Conservation (phyloP, 306 rosid genomes). For the Arachis hypogaea region DNA sequence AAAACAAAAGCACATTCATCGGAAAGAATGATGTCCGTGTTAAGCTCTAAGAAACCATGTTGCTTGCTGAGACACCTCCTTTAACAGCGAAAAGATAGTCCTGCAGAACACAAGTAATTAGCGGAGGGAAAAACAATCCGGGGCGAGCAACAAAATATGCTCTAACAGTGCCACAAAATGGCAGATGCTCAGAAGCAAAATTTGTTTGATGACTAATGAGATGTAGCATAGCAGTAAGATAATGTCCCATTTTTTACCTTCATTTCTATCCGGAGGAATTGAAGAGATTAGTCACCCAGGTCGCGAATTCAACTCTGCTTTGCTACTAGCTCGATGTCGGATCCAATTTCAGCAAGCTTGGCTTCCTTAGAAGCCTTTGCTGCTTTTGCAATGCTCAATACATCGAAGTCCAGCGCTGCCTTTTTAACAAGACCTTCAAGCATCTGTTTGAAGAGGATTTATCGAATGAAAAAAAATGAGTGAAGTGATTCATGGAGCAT, state of each 20-base stretch:
- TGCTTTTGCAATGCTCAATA: conserved; percentile 69
- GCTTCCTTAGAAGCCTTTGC: conserved; percentile 73
- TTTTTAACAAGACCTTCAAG: conserved; percentile 72
- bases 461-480: conserved; percentile 7
- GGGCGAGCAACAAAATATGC: background rate
- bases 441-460: conserved; percentile 66
- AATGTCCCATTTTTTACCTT: conserved; percentile 18
- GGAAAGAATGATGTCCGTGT: background rate
- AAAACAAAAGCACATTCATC: background rate
- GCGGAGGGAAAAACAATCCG: background rate
- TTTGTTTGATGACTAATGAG: conserved; percentile 8
- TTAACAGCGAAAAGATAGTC: background rate
- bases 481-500: conserved; percentile 11
- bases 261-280: conserved; percentile 3
- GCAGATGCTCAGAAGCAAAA: background rate
- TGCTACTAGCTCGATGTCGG: conserved; percentile 71
- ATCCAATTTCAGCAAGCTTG: conserved; percentile 85
- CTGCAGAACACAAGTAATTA: conserved; percentile 14
- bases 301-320: conserved; percentile 49
- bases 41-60: background rate
- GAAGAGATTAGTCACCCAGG: conserved; percentile 26
- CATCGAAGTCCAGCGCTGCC: conserved; percentile 87
- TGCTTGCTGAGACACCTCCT: conserved; percentile 22
- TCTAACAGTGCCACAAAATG: background rate
- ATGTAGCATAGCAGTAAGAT: background rate